Conservation (phyloP, 2,329 filamentous ascomycete genomes). For the Penicillium rolfsii region DNA sequence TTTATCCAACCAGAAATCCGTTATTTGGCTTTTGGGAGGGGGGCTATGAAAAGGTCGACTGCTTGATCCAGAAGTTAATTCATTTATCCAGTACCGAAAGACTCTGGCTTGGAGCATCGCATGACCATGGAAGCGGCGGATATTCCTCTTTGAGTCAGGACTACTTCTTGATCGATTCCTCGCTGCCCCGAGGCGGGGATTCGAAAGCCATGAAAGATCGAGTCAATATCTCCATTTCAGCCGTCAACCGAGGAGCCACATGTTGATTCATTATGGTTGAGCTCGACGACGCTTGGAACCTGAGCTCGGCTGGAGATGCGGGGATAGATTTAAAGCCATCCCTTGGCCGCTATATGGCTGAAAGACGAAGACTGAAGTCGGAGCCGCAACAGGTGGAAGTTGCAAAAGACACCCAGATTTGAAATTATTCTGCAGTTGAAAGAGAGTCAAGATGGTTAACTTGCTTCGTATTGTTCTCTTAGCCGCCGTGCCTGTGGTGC, state of each 20-base stretch:
- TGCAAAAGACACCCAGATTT: background rate
- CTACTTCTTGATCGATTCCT: constrained; percentile 3
- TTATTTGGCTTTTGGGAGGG: background rate
- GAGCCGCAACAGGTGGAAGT: background rate
- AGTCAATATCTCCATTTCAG: background rate
- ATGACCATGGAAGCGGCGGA: constrained; percentile 11
- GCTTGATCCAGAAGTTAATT: background rate
- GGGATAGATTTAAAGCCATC: constrained; percentile 3
- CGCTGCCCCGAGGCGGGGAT: constrained; percentile 4
- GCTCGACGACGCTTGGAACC: background rate
- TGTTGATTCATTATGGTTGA: background rate
- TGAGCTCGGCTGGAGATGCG: constrained; percentile 1
- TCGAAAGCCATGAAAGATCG: background rate
- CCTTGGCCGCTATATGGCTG: background rate
- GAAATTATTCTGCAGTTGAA: background rate
- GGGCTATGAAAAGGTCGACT: too few species aligned
- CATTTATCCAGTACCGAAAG: background rate
- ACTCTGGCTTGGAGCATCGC: background rate
- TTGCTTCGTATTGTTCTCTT: constrained; percentile 5
- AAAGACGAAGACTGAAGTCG: background rate
- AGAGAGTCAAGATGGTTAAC: constrained; percentile 8
- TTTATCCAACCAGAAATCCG: background rate
- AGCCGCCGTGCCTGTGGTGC: constrained; percentile 13
- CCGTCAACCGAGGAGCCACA: constrained; percentile 14
- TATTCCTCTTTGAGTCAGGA: constrained; percentile 12